Evolutionary conservation across 2,329 filamentous ascomycete species (phyloP).

Genomic region (Trichoderma koningiopsis): DNA sequence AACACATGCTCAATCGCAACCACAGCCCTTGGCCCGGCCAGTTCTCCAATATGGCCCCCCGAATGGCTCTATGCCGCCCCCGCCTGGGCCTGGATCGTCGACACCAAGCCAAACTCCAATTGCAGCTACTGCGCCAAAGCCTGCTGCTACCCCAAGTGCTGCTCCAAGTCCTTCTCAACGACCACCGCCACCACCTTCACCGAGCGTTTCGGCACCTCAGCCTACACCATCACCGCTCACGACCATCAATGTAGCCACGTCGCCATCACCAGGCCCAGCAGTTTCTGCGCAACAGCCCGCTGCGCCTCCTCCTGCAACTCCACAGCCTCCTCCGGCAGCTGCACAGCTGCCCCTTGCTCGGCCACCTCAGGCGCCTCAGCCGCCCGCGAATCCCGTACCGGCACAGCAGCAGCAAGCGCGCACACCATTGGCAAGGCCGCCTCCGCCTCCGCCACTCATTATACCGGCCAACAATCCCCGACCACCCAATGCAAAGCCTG

Average conservation of each 20-base stretch:
- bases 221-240: slow-evolving; percentile 17
- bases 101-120: slow-evolving; percentile 27
- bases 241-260: slow-evolving; percentile 13
- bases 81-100: slow-evolving; percentile 42
- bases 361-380: slow-evolving; percentile 15
- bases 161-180: slow-evolving; percentile 30
- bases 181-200: slow-evolving; percentile 30
- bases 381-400: slow-evolving; percentile 30
- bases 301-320: slow-evolving; percentile 19
- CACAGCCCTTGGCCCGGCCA: slow-evolving; percentile 46
- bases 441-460: slow-evolving; percentile 36
- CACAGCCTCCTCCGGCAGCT: slow-evolving; percentile 30
- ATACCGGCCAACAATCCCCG: slow-evolving; percentile 28
- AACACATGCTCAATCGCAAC: slow-evolving; percentile 16
- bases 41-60: slow-evolving; percentile 68
- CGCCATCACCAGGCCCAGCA: slow-evolving; percentile 12
- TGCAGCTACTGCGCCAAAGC: slow-evolving; percentile 23
- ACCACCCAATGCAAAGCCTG: slow-evolving; percentile 32
- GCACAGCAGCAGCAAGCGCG: slow-evolving; percentile 29
- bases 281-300: slow-evolving; percentile 4
- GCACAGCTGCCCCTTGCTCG: slow-evolving; percentile 30
- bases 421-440: slow-evolving; percentile 25
- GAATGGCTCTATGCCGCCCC: slow-evolving; percentile 62
- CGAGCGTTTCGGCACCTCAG: slow-evolving; percentile 25
- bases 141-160: slow-evolving; percentile 28